Evolutionary conservation across 305 asterid genomes (phyloP).

Genomic region (Fraxinus paxiana): DNA sequence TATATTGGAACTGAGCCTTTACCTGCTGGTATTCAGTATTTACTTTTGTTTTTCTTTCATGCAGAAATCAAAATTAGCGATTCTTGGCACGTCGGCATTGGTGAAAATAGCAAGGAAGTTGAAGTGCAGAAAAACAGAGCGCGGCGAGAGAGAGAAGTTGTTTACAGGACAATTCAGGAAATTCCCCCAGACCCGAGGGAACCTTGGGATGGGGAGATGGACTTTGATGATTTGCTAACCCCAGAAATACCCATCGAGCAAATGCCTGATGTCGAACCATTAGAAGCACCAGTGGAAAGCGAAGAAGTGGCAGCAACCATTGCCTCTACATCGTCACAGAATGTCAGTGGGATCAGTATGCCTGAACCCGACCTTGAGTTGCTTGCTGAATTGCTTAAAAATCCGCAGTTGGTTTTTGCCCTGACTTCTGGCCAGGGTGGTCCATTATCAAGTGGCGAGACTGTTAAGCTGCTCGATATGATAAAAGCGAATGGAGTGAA

Average conservation of each 20-base stretch:
- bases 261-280: slow-evolving; percentile 60
- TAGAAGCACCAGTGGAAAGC: slow-evolving; percentile 36
- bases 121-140: slow-evolving; percentile 77
- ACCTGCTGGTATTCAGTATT: slow-evolving; percentile 10
- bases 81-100: slow-evolving; percentile 59
- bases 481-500: slow-evolving; percentile 58
- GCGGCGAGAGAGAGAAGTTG: slow-evolving; percentile 68
- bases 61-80: slow-evolving; percentile 58
- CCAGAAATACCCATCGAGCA: slow-evolving; percentile 74
- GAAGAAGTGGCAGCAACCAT: slow-evolving; percentile 27
- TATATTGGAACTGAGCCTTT: not conserved
- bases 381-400: slow-evolving; percentile 72
- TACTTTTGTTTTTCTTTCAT: slow-evolving; percentile 24
- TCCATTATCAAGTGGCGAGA: slow-evolving; percentile 54
- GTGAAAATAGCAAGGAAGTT: slow-evolving; percentile 79
- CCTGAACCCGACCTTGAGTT: slow-evolving; percentile 79
- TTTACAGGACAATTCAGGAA: slow-evolving; percentile 60
- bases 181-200: slow-evolving; percentile 75
- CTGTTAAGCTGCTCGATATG: slow-evolving; percentile 78
- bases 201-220: slow-evolving; percentile 98
- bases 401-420: slow-evolving; percentile 83
- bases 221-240: slow-evolving; percentile 77
- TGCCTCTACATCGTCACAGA: slow-evolving; percentile 39
- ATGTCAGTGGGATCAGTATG: slow-evolving; percentile 32
- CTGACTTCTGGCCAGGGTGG: slow-evolving; percentile 82